These are phyloP conservation scores for Gypsophila paniculata DNA, from an alignment of 179 eudicot genomes.

Conservation along the genomic window DNA sequence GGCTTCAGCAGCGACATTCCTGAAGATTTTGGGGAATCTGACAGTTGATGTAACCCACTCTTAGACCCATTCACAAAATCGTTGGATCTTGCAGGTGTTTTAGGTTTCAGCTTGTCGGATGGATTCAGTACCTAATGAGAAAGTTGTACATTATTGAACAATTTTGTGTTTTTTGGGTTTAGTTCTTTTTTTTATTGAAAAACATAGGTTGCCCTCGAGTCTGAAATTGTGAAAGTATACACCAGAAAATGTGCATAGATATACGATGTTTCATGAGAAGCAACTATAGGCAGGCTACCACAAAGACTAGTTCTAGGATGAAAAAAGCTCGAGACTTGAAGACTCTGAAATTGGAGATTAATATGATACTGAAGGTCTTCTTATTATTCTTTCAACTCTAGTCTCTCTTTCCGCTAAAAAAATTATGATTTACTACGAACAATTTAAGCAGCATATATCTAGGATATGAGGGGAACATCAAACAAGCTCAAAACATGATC, in stretches of 20 bases:
- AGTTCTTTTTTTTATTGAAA: too few species aligned
- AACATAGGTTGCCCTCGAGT: too few species aligned
- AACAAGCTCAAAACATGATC: neutral
- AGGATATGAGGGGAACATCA: neutral
- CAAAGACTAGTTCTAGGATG: neutral
- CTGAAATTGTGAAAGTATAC: too few species aligned
- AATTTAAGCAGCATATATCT: neutral
- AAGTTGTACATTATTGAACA: neutral
- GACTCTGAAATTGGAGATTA: neutral
- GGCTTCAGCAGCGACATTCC: slow-evolving; percentile 23
- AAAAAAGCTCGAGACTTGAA: neutral
- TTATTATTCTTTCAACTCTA: neutral
- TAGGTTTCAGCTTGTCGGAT: slow-evolving; percentile 34
- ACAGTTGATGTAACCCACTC: slow-evolving; percentile 25
- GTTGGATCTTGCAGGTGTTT: slow-evolving; percentile 35
- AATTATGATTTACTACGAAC: neutral
- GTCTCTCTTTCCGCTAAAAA: neutral
- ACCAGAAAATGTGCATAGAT: too few species aligned
- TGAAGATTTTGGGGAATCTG: slow-evolving; percentile 23
- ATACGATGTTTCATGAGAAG: too few species aligned
- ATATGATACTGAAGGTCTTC: neutral
- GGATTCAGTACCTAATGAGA: slow-evolving; percentile 18
- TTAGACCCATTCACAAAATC: slow-evolving; percentile 34
- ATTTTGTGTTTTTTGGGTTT: too few species aligned
- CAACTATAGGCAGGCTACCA: neutral